These are phyloP conservation scores for Prunus campanulata DNA, from an alignment of 306 rosid species.

Conservation along the genomic window DNA sequence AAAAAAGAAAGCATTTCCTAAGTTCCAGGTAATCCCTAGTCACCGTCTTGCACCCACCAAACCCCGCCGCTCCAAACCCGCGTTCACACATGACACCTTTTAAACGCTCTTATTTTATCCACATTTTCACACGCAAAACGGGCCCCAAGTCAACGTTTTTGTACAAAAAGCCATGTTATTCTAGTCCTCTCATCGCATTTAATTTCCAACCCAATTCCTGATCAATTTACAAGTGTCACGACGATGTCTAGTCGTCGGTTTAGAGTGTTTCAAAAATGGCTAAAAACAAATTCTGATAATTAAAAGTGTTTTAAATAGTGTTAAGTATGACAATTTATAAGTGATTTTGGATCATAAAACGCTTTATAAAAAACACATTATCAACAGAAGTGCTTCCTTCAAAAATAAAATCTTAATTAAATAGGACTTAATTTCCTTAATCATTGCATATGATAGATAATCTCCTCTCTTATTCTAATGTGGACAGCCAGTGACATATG, in stretches of 20 bases:
- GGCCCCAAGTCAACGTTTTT: constrained; percentile 1
- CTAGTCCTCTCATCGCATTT: neutral
- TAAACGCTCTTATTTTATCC: neutral
- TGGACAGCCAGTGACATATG: neutral
- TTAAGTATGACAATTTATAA: too few species aligned
- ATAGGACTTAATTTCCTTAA: neutral
- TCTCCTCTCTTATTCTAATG: neutral
- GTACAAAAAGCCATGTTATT: neutral
- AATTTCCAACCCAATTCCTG: neutral
- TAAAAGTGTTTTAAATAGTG: too few species aligned
- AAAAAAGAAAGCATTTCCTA: neutral
- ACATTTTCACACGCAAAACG: constrained; percentile 7
- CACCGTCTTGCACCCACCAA: constrained; percentile 34
- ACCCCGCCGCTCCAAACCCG: constrained; percentile 13
- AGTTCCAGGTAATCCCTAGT: constrained; percentile 14
- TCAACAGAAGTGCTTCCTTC: neutral
- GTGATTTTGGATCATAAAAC: too few species aligned
- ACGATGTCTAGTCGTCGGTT: too few species aligned
- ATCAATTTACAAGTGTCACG: neutral
- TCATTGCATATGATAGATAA: neutral
- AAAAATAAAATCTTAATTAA: neutral
- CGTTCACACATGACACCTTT: constrained; percentile 28
- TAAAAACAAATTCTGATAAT: too few species aligned
- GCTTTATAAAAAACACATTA: too few species aligned
- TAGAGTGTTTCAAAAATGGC: too few species aligned